Base-by-base conservation (phyloP, 2,329 filamentous ascomycete genomes). In the Fusarium transvaalense region DNA sequence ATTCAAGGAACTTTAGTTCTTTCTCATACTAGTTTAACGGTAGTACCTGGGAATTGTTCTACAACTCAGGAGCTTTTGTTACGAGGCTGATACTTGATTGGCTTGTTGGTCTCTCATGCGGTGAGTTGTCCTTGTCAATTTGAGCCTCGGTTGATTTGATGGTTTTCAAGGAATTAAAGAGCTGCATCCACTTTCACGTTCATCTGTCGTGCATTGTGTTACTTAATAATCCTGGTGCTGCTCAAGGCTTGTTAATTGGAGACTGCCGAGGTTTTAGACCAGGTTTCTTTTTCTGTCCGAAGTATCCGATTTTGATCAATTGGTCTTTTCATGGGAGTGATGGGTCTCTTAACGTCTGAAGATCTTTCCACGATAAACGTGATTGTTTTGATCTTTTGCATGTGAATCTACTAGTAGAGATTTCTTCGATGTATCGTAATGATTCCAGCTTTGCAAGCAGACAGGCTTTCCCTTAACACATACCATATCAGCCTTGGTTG, bases 11-110 rank as follows among this genome's bases (percentile, higher is more conserved):
- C 41, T 46, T 21, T 31, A 19, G 14, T 25, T 46, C 29, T 29
- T 31, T 41, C 12, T 34, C 10, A 17, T 52, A 48, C 52, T 67
- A 42, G 52, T 17, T 29, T 15, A 61, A 69, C 48, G 56, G 56
- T 48, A 66, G 66, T 66, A 19, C 61, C 66, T 69, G 56, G 56
- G 48, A 38, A 55, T 38, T 66, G 50, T 41, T 43, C n/a, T 23
- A 35, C 47, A 54, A 29, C n/a, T 12, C 29, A 59, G 60, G 46
- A 55, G 57, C 45, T 47, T 63, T 58, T 59, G 35, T 21, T 63
- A 29, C 52, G 48, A 38, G 9, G 17, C 5, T 5, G 1, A 50
- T 31, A 10, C 1, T 21, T 21, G 21, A 42, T 42, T 42, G 39
- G 39, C 0, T 42, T 25, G 39, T 25, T 10, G 10, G 25, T 25